A percentile compares a stretch with the other conserved stretches of the same genome.
These are phyloP conservation scores for Lactarius indigo DNA, from an alignment of 768 basidiomycete species.

Conservation along the genomic window DNA sequence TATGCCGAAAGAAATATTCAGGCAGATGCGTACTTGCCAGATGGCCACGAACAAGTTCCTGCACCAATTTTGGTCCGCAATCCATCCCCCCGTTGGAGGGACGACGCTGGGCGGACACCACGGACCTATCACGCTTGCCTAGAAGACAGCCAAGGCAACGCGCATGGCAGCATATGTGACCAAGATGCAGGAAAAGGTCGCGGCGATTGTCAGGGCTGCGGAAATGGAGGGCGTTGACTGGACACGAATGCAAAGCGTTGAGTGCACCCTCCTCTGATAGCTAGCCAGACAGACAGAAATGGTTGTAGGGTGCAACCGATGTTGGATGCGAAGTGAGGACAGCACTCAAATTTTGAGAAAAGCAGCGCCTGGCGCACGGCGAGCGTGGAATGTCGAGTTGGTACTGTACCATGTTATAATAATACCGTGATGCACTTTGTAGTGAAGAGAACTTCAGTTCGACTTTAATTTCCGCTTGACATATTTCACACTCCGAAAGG, in stretches of 20 bases:
- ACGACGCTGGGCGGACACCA: conserved; percentile 44
- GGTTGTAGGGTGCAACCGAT: conserved; percentile 65
- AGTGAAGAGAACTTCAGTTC: not conserved
- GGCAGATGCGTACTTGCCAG: conserved; percentile 85
- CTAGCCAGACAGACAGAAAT: not conserved
- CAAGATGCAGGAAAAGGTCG: conserved; percentile 79
- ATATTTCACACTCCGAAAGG: no score
- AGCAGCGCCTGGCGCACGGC: conserved; percentile 10
- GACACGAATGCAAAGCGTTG: conserved; percentile 57
- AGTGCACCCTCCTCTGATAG: conserved; percentile 29
- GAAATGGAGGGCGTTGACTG: conserved; percentile 61
- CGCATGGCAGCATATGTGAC: conserved; percentile 86
- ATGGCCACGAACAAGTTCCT: conserved; percentile 94
- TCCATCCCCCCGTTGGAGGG: conserved; percentile 69
- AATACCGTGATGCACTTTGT: not conserved
- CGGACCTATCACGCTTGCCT: conserved; percentile 52
- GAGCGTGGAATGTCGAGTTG: not conserved
- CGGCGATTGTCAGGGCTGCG: conserved; percentile 63
- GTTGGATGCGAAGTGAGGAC: conserved; percentile 67
- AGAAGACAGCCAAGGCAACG: conserved; percentile 71
- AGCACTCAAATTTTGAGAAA: conserved; percentile 53
- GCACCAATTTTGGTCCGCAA: conserved; percentile 90
- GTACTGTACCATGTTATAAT: not conserved
- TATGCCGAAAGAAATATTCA: conserved; percentile 73
- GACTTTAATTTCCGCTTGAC: not conserved